Percentiles rank a stretch among this genome's conserved stretches.
These are phyloP conservation scores for Beauveria bassiana DNA, from an alignment of 2,329 filamentous ascomycete genomes.

Conservation along the genomic window DNA sequence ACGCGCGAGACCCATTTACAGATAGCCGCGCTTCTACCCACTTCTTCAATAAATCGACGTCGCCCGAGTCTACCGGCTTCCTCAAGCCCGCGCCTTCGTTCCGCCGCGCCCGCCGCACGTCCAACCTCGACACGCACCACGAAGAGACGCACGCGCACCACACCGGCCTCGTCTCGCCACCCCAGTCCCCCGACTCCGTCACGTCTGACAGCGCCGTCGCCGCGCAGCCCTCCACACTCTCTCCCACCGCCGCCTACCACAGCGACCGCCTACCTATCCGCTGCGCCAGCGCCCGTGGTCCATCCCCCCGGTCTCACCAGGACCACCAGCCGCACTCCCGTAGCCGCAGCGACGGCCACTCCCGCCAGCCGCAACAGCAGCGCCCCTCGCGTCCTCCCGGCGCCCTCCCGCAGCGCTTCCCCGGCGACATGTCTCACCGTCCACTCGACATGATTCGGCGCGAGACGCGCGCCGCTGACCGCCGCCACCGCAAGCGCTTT, in stretches of 20 bases:
- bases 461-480: slow-evolving; percentile 57
- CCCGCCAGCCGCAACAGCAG: not conserved
- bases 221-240: not conserved
- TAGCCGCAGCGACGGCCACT: slow-evolving; percentile 8
- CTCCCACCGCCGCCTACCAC: slow-evolving; percentile 18
- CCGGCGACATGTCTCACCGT: slow-evolving; percentile 56
- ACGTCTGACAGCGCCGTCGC: slow-evolving; percentile 17
- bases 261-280: slow-evolving; percentile 22
- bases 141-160: slow-evolving; percentile 7
- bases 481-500: slow-evolving; percentile 57
- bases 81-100: slow-evolving; percentile 22
- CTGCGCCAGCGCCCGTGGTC: slow-evolving; percentile 15
- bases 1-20: not conserved
- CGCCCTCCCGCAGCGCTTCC: slow-evolving; percentile 28
- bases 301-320: not conserved
- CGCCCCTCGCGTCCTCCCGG: not conserved
- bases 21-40: slow-evolving; percentile 9
- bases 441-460: slow-evolving; percentile 60
- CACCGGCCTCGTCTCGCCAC: slow-evolving; percentile 15
- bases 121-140: slow-evolving; percentile 14
- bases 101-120: slow-evolving; percentile 9
- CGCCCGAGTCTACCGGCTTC: slow-evolving; percentile 43
- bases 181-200: slow-evolving; percentile 12
- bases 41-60: slow-evolving; percentile 32
- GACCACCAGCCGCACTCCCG: not conserved